These are phyloP conservation scores for Arthrobotrys entomopaga DNA, from an alignment of 2,329 filamentous ascomycete species.

Conservation along the genomic window DNA sequence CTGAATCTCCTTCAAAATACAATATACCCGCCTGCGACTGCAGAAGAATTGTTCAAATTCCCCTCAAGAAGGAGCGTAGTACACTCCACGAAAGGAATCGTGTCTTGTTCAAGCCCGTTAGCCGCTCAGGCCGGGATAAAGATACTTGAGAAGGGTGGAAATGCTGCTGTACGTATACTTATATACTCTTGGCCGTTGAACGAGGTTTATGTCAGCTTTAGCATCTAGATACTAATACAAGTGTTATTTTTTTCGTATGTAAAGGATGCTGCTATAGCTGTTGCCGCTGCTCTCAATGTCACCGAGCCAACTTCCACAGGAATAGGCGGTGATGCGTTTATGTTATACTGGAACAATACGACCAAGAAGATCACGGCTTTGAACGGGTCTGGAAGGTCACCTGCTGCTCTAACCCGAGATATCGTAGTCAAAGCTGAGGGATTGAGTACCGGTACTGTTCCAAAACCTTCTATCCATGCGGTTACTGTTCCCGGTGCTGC, in stretches of 20 bases:
- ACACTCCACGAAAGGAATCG: constrained; percentile 87
- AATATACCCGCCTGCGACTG: constrained; percentile 32
- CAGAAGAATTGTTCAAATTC: constrained; percentile 71
- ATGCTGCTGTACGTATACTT: constrained; percentile 84
- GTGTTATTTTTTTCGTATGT: too few species aligned
- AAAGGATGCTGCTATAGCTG: constrained; percentile 94
- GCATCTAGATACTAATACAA: too few species aligned
- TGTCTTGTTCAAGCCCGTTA: constrained; percentile 87
- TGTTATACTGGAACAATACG: constrained; percentile 86
- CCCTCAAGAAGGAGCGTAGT: constrained; percentile 88
- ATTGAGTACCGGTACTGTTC: constrained; percentile 67
- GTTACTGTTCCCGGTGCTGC: constrained; percentile 90
- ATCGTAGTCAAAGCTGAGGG: constrained; percentile 67
- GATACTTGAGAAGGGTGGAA: constrained; percentile 86
- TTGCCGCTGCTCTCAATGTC: constrained; percentile 90
- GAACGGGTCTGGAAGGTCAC: constrained; percentile 91
- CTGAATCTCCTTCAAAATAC: constrained; percentile 12
- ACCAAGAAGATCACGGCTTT: constrained; percentile 83
- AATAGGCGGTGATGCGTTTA: constrained; percentile 97
- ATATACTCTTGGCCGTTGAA: too few species aligned
- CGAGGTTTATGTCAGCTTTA: too few species aligned
- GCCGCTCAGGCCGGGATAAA: constrained; percentile 88
- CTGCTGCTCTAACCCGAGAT: constrained; percentile 74
- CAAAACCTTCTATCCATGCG: constrained; percentile 78
- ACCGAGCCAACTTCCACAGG: constrained; percentile 93